phyloP scores from a whole-genome alignment of 352 stramenopile genomes.

The Pythium phragmitis region DNA sequence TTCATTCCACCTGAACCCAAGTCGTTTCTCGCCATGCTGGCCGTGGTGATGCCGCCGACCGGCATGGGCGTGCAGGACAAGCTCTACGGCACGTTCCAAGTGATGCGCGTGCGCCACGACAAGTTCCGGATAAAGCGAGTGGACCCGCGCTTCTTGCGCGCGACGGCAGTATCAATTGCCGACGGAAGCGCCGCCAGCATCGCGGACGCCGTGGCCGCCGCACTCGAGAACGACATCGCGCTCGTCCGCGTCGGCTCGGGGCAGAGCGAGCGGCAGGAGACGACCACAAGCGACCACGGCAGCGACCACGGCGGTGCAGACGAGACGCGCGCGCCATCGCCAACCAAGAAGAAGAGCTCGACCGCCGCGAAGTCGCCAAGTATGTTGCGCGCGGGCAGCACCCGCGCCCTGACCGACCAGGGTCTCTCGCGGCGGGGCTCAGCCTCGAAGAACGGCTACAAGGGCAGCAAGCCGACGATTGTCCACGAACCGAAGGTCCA shows the following conservation, averaged over 20 bases:
- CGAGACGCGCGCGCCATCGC: constrained; percentile 47
- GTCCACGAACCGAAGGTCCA: constrained; percentile 30
- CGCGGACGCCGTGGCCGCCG: constrained; percentile 39
- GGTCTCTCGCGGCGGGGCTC: constrained; percentile 40
- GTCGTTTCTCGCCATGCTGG: constrained; percentile 47
- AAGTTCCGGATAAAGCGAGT: constrained; percentile 67
- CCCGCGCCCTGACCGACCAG: constrained; percentile 36
- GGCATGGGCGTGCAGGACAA: constrained; percentile 67
- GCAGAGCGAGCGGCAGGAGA: constrained; percentile 20
- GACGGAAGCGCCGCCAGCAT: constrained; percentile 35
- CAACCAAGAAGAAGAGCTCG: constrained; percentile 56
- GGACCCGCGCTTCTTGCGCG: constrained; percentile 50
- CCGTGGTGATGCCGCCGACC: constrained; percentile 43
- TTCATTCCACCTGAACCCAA: constrained; percentile 67
- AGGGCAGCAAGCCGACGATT: constrained; percentile 28
- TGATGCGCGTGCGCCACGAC: constrained; percentile 54
- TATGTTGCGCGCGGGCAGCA: constrained; percentile 37
- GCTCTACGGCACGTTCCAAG: constrained; percentile 62
- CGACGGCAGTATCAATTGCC: constrained; percentile 23
- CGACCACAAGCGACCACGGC: constrained; percentile 28
- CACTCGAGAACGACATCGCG: constrained; percentile 24
- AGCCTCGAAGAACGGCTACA: constrained; percentile 35
- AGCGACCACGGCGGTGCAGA: constrained; percentile 30
- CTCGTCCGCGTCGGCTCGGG: constrained; percentile 17
- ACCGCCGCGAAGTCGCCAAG: constrained; percentile 17